Base-by-base conservation (phyloP, 148 eudicot genomes). In the Talinum fruticosum region DNA sequence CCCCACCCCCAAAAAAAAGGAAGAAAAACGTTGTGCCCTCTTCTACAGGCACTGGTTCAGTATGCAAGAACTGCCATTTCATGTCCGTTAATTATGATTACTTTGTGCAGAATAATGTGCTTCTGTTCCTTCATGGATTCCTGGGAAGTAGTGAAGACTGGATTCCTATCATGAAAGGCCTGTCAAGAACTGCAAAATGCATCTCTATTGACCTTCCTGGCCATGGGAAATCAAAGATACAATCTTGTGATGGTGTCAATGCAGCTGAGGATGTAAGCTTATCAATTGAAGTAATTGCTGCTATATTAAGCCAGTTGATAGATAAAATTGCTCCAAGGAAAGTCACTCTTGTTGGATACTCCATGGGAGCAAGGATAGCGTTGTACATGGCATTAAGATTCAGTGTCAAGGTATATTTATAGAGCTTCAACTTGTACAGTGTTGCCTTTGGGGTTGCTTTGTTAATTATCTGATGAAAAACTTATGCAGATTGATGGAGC, bases 351-450 rank as follows among this genome's bases (percentile, higher is more conserved):
- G 87, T 96, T 61, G 98, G 99, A 65, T 93, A 96, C 85, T 96
- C 99, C 12, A 93, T 96, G 99, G 99, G 97, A 81, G 98, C 95
- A 69, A 88, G 99, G 84, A 89, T 90, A 26, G 89, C 97, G n/a
- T 80, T 93, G 79, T 88, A 87, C 87, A 87, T 90, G 88, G 93
- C 99, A 79, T 81, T 90, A 54, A 90, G 89, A 85, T 81, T 74
- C 73, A 61, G 78, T 66, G 71, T 78, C 70, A 88, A 87, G 99
- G 99, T 96, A 86, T 61, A 61, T 12, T 21, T 57, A 61, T 24
- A n/a, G 68, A 71, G 29, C 15, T 51, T 74, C 44, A 73, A 69
- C 28, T 66, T 74, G 14, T 64, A 29, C 78, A n/a, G 13, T 51
- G 18, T 32, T 59, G 2, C n/a, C 32, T 61, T 49, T 79, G 49